A percentile compares a stretch with the other conserved stretches of the same genome.
Evolutionary conservation across 2,329 filamentous ascomycete species (phyloP).

Genomic region (Colletotrichum gigasporum): DNA sequence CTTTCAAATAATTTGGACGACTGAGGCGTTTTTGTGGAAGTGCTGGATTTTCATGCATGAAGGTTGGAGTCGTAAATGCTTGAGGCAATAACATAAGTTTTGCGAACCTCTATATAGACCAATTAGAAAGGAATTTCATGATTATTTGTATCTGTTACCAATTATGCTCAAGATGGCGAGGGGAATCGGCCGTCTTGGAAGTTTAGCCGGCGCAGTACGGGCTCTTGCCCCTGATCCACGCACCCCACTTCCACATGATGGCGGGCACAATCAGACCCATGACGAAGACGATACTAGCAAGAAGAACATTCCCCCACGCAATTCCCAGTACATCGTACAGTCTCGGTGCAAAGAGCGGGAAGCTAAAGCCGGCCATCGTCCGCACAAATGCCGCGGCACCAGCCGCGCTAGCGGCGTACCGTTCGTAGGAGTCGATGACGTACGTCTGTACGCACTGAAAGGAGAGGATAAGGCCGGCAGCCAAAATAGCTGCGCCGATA

Average conservation of each 20-base stretch:
- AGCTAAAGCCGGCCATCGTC: slow-evolving; percentile 63
- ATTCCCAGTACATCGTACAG: slow-evolving; percentile 51
- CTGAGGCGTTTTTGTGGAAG: too few species aligned
- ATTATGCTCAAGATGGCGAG: too few species aligned
- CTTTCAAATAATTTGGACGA: too few species aligned
- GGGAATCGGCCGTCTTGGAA: too few species aligned
- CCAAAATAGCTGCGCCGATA: slow-evolving; percentile 57
- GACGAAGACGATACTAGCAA: slow-evolving; percentile 39
- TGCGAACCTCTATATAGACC: too few species aligned
- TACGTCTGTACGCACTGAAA: slow-evolving; percentile 70
- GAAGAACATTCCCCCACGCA: slow-evolving; percentile 53
- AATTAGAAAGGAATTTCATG: too few species aligned
- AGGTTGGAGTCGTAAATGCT: too few species aligned
- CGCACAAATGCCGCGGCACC: slow-evolving; percentile 58
- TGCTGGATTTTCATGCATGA: too few species aligned
- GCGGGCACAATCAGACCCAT: slow-evolving; percentile 31
- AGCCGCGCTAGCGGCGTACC: slow-evolving; percentile 31
- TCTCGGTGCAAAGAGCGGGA: slow-evolving; percentile 65
- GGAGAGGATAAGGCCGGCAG: slow-evolving; percentile 62
- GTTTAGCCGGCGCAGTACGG: slow-evolving; percentile 26
- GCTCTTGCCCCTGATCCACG: slow-evolving; percentile 33
- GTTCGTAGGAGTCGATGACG: slow-evolving; percentile 44
- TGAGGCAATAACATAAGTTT: too few species aligned
- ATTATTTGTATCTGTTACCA: too few species aligned
- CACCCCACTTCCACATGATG: slow-evolving; percentile 35